Conservation (phyloP, 805 yeast genomes). For the Yamadazyma sp. region DNA sequence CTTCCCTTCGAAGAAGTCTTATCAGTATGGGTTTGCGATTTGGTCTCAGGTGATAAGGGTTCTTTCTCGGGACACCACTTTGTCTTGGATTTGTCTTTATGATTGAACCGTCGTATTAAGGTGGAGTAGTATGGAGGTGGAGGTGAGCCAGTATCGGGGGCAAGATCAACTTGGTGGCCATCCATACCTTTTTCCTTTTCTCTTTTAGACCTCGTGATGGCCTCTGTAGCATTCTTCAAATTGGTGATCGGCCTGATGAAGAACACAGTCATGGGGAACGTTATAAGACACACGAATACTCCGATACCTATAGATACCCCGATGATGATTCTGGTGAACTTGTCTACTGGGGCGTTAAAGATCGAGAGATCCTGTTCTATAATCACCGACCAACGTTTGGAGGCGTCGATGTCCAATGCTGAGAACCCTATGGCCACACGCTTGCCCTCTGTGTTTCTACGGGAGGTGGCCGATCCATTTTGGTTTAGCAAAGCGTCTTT, state of each 20-base stretch:
- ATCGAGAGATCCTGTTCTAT: constrained; percentile 61
- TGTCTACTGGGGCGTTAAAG: constrained; percentile 63
- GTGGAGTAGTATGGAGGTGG: constrained; percentile 20
- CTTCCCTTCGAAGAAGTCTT: neutral
- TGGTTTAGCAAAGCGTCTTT: constrained; percentile 24
- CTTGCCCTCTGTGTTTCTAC: constrained; percentile 21
- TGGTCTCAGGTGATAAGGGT: neutral
- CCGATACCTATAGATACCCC: constrained; percentile 82
- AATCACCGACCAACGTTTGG: constrained; percentile 65
- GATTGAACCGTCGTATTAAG: constrained; percentile 13
- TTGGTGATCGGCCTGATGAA: constrained; percentile 81
- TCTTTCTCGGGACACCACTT: constrained; percentile 8
- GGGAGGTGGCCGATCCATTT: constrained; percentile 31
- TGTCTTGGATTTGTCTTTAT: neutral
- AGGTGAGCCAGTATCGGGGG: too few relatives aligned
- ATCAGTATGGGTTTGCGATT: neutral
- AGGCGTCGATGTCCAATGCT: constrained; percentile 28
- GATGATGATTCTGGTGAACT: constrained; percentile 64
- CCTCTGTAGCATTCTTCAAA: constrained; percentile 80
- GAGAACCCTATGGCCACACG: constrained; percentile 37
- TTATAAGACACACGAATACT: constrained; percentile 66
- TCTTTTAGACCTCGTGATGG: constrained; percentile 48
- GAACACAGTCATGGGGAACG: constrained; percentile 80
- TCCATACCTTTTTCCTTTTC: constrained; percentile 22
- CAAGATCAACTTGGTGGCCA: too few relatives aligned